Conservation (phyloP, 2,329 filamentous ascomycete species). For the Epichloe sp. region DNA sequence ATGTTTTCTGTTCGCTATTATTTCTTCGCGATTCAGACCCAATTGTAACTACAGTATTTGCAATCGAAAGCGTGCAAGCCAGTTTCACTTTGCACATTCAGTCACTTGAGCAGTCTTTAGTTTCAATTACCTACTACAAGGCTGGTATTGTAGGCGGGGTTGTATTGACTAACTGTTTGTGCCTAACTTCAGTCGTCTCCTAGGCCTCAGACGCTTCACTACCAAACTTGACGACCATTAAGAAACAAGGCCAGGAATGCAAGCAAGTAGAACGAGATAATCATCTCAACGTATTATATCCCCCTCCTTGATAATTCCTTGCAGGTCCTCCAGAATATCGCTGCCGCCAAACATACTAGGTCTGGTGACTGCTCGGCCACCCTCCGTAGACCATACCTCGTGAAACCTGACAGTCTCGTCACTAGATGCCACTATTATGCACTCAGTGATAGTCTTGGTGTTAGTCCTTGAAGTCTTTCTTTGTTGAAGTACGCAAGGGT, state of each 20-base stretch:
- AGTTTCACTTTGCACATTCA: too few species aligned
- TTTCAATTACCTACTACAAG: background rate
- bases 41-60: background rate
- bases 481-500: conserved; percentile 41
- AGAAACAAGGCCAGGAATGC: background rate
- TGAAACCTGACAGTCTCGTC: conserved; percentile 92
- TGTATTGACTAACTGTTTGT: background rate
- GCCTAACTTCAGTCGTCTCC: background rate
- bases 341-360: conserved; percentile 63
- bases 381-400: conserved; percentile 70
- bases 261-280: background rate
- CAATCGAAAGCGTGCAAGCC: background rate
- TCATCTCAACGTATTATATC: conserved; percentile 52
- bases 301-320: conserved; percentile 63
- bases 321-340: conserved; percentile 69
- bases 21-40: background rate
- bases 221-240: background rate
- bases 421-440: conserved; percentile 82
- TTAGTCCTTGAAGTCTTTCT: conserved; percentile 12
- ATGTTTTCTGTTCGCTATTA: background rate
- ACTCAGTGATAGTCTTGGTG: conserved; percentile 29
- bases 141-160: background rate
- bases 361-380: conserved; percentile 37
- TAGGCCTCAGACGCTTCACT: background rate
- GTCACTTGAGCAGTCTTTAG: too few species aligned